phyloP scores from a whole-genome alignment of 495 filamentous ascomycete genomes.

The Clohesyomyces aquaticus region DNA sequence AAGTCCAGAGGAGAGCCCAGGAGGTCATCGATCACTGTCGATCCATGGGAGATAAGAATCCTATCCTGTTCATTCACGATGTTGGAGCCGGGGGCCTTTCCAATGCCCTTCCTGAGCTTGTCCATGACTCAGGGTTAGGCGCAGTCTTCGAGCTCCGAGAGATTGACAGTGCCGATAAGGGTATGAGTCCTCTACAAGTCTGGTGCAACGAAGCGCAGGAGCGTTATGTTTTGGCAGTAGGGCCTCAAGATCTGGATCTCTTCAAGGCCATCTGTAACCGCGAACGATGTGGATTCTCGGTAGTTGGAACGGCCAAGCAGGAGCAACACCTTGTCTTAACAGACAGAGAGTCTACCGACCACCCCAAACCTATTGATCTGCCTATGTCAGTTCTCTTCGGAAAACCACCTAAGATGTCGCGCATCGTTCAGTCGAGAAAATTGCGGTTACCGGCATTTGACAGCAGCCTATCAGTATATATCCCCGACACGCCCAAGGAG shows the following conservation, averaged over 20 bases:
- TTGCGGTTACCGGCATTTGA: slow-evolving; percentile 74
- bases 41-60: slow-evolving; percentile 78
- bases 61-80: slow-evolving; percentile 95
- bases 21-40: slow-evolving; percentile 95
- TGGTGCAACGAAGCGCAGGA: slow-evolving; percentile 99
- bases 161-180: slow-evolving; percentile 82
- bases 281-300: slow-evolving; percentile 91
- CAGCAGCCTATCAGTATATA: slow-evolving; percentile 62
- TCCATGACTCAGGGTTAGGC: slow-evolving; percentile 86
- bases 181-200: slow-evolving; percentile 93
- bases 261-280: slow-evolving; percentile 83
- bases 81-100: slow-evolving; percentile 94
- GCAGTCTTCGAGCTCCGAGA: slow-evolving; percentile 90
- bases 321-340: slow-evolving; percentile 75
- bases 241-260: slow-evolving; percentile 73
- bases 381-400: slow-evolving; percentile 92
- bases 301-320: slow-evolving; percentile 79
- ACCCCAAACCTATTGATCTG: slow-evolving; percentile 81
- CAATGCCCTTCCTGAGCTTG: slow-evolving; percentile 89
- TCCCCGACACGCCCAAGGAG: slow-evolving; percentile 64
- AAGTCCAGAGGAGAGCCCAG: slow-evolving; percentile 92
- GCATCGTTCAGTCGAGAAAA: slow-evolving; percentile 75
- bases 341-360: slow-evolving; percentile 77
- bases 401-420: slow-evolving; percentile 81
- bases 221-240: slow-evolving; percentile 85